These are phyloP conservation scores for Leccinum rimulosum DNA, from an alignment of 768 basidiomycete genomes.

Conservation along the genomic window DNA sequence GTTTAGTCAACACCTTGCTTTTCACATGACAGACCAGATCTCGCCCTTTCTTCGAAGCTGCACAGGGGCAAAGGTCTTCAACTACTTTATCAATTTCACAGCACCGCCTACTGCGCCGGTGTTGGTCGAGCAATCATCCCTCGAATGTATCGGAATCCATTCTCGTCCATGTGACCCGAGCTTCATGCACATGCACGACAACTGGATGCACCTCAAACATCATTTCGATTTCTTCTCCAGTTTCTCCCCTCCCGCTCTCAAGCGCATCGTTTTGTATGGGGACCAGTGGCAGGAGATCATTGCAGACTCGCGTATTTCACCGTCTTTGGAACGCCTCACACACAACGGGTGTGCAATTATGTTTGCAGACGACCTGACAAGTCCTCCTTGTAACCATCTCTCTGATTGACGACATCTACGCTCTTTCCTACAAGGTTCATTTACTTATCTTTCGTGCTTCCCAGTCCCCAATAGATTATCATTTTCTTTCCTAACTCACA, in stretches of 20 bases:
- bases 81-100: slow-evolving; percentile 57
- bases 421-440: neutral
- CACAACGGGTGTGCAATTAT: slow-evolving; percentile 33
- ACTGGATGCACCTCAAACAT: slow-evolving; percentile 28
- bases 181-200: slow-evolving; percentile 32
- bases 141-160: slow-evolving; percentile 52
- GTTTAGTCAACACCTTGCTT: slow-evolving; percentile 55
- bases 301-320: slow-evolving; percentile 37
- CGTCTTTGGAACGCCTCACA: slow-evolving; percentile 31
- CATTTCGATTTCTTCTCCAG: slow-evolving; percentile 49
- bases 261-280: slow-evolving; percentile 47
- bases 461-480: neutral
- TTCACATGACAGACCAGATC: slow-evolving; percentile 49
- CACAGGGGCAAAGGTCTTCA: slow-evolving; percentile 45
- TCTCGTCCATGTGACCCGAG: slow-evolving; percentile 38
- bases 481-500: neutral
- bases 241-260: slow-evolving; percentile 44
- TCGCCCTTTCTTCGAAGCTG: slow-evolving; percentile 45
- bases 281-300: slow-evolving; percentile 48
- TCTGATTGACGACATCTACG: slow-evolving; percentile 1
- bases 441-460: neutral
- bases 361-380: slow-evolving; percentile 11
- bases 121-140: slow-evolving; percentile 28
- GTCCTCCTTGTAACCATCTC: slow-evolving; percentile 18
- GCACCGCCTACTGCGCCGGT: slow-evolving; percentile 15